Percentiles rank a stretch among this genome's conserved stretches.
These are phyloP conservation scores for Colletotrichum sublineola DNA, from an alignment of 2,329 filamentous ascomycete species.

Conservation along the genomic window DNA sequence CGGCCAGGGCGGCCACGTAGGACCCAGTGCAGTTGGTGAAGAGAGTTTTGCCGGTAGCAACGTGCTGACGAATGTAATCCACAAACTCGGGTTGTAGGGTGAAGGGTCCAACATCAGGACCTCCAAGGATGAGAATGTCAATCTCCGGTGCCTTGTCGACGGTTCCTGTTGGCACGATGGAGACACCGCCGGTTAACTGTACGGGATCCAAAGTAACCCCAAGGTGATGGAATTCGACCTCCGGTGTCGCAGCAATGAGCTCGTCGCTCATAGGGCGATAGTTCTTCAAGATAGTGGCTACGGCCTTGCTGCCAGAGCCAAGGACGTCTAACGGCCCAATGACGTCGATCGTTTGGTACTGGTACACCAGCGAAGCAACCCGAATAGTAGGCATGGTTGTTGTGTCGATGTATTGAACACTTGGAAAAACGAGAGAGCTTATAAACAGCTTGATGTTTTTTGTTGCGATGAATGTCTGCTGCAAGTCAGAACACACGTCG, in stretches of 20 bases:
- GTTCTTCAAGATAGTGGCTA: conserved; percentile 34
- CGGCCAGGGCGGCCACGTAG: conserved; percentile 49
- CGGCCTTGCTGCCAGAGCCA: conserved; percentile 45
- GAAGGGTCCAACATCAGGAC: conserved; percentile 48
- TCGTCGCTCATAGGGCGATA: conserved; percentile 44
- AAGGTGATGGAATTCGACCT: conserved; percentile 53
- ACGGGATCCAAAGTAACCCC: conserved; percentile 50
- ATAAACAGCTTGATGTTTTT: neutral
- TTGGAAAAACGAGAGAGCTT: neutral
- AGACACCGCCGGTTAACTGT: conserved; percentile 17
- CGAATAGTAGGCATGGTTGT: conserved; percentile 45
- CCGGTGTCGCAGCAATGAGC: conserved; percentile 45
- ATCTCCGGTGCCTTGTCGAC: conserved; percentile 53
- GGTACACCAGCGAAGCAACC: conserved; percentile 47
- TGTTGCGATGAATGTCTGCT: neutral
- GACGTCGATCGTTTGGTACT: conserved; percentile 53
- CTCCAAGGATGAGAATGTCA: conserved; percentile 54
- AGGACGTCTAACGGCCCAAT: conserved; percentile 51
- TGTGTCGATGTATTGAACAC: neutral
- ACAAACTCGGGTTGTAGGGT: conserved; percentile 48
- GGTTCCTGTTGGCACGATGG: conserved; percentile 49
- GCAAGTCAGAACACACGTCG: neutral
- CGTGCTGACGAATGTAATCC: conserved; percentile 52
- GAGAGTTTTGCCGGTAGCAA: conserved; percentile 51
- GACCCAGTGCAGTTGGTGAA: conserved; percentile 57